Evolutionary conservation across 352 stramenopile species (phyloP).

Genomic region (Globisporangium takayamanum): DNA sequence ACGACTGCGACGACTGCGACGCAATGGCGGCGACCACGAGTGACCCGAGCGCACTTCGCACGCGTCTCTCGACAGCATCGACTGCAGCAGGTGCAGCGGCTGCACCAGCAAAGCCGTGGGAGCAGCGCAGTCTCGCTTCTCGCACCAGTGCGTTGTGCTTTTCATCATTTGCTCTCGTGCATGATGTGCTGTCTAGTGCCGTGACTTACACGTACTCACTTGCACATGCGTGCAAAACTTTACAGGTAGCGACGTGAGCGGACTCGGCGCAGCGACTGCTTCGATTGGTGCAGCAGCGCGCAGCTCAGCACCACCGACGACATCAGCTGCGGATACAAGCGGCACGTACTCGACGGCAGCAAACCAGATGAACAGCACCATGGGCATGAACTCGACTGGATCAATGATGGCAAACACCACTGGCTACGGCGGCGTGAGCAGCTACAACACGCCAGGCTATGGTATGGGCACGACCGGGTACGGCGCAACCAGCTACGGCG

Average conservation of each 20-base stretch:
- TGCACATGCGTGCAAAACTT: not conserved
- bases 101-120: conserved; percentile 45
- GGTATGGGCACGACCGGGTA: conserved; percentile 22
- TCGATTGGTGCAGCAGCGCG: not conserved
- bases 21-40: conserved; percentile 25
- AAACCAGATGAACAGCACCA: conserved; percentile 6
- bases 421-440: conserved; percentile 12
- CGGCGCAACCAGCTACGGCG: conserved; percentile 13
- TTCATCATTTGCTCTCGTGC: not conserved
- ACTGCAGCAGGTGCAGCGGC: not conserved
- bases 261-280: not conserved
- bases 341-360: conserved; percentile 4
- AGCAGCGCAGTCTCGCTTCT: conserved; percentile 23
- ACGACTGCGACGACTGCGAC: not conserved
- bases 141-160: conserved; percentile 18
- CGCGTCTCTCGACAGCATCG: conserved; percentile 9
- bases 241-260: not conserved
- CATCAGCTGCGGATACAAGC: conserved; percentile 4
- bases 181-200: not conserved
- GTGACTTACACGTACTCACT: not conserved
- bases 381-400: conserved; percentile 12
- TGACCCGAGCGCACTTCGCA: conserved; percentile 14
- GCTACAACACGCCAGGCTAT: conserved; percentile 21
- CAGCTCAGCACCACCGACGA: not conserved
- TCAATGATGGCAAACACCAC: conserved; percentile 12